phyloP scores from a whole-genome alignment of 2,329 filamentous ascomycete species.

The Verticillium nubilum region DNA sequence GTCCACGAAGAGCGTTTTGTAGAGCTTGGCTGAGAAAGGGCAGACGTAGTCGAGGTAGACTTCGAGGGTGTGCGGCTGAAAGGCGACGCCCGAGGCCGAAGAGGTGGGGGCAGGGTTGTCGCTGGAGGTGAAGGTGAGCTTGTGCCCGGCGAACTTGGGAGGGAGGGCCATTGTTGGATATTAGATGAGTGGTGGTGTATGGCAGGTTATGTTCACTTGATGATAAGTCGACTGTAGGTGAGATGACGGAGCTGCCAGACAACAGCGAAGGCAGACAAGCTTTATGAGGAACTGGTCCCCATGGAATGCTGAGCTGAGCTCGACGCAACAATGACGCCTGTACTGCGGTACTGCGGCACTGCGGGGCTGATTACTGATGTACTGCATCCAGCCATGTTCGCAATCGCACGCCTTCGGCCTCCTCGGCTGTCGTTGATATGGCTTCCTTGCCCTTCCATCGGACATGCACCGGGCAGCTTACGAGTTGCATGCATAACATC shows the following conservation, averaged over 20 bases:
- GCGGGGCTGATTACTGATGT: neutral
- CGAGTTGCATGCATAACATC: neutral
- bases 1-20: slow-evolving; percentile 65
- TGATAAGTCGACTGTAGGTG: slow-evolving; percentile 2
- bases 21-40: slow-evolving; percentile 64
- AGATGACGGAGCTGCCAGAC: neutral
- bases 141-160: slow-evolving; percentile 71
- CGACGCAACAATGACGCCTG: neutral
- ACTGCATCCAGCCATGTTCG: neutral
- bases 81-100: slow-evolving; percentile 27
- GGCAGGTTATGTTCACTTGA: too few relatives aligned
- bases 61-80: slow-evolving; percentile 54
- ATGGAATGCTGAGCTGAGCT: neutral
- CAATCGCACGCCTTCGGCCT: neutral
- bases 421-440: too few relatives aligned
- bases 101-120: slow-evolving; percentile 24
- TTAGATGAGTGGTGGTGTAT: neutral
- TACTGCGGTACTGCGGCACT: slow-evolving; percentile 5
- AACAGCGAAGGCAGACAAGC: neutral
- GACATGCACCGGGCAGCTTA: neutral
- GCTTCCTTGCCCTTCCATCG: too few relatives aligned
- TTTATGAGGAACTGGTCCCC: neutral
- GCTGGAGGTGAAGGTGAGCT: slow-evolving; percentile 44
- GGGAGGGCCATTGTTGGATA: slow-evolving; percentile 60
- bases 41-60: slow-evolving; percentile 87